phyloP scores from a whole-genome alignment of 169 alveolate species.

The Perkinsus olseni region DNA sequence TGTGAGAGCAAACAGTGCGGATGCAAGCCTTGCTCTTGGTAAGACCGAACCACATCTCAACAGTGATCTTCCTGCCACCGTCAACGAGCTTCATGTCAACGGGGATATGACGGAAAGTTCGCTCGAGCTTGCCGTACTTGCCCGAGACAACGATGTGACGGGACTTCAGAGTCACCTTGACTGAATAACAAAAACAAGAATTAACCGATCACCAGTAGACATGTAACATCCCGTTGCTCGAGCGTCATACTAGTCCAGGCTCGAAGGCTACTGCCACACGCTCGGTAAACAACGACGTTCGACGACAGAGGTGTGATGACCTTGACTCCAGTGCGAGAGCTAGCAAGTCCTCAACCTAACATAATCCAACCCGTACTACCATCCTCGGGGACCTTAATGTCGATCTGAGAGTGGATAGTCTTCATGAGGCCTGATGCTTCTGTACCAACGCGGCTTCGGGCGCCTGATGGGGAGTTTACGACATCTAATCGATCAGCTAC shows the following conservation, averaged over 20 bases:
- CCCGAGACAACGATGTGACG: conserved; percentile 94
- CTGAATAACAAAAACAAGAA: conserved; percentile 53
- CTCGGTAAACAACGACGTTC: background rate
- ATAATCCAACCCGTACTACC: background rate
- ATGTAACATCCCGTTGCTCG: no score
- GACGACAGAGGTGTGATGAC: background rate
- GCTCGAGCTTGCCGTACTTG: conserved; percentile 88
- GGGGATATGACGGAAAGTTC: conserved; percentile 91
- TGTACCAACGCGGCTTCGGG: conserved; percentile 6
- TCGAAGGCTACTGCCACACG: no score
- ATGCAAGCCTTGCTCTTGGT: conserved; percentile 86
- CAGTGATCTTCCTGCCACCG: conserved; percentile 71
- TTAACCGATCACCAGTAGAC: conserved; percentile 1
- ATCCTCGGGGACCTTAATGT: background rate
- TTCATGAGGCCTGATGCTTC: background rate
- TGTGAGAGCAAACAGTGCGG: conserved; percentile 88
- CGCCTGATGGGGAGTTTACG: background rate
- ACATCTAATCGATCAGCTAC: background rate
- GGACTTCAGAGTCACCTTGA: conserved; percentile 79
- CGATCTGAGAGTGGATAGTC: conserved; percentile 1
- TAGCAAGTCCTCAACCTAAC: no score
- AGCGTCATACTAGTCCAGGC: no score
- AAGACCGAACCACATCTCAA: conserved; percentile 88
- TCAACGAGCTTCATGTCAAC: conserved; percentile 81
- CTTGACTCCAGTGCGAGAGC: no score